Percentiles rank a stretch among this genome's conserved stretches.
Conservation (phyloP, 1,284 basidiomycete species). For the Vanrija humicola region DNA sequence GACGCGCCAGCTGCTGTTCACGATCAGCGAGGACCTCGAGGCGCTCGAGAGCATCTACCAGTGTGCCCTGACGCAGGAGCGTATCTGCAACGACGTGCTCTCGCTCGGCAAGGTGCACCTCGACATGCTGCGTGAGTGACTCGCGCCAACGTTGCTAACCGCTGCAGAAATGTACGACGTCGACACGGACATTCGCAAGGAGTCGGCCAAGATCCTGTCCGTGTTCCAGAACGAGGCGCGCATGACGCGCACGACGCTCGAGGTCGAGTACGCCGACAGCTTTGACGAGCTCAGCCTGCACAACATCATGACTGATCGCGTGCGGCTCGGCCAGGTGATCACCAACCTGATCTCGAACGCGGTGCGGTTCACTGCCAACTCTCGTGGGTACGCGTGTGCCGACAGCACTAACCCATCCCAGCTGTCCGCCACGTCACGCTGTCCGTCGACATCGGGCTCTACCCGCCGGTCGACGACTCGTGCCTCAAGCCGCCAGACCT, state of each 20-base stretch:
- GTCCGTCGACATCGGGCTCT: constrained; percentile 18
- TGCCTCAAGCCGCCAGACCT: constrained; percentile 5
- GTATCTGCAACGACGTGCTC: constrained; percentile 51
- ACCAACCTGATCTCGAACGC: constrained; percentile 45
- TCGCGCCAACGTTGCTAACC: too few relatives aligned
- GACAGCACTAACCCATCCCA: background rate
- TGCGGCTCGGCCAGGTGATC: constrained; percentile 40
- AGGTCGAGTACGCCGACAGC: constrained; percentile 24
- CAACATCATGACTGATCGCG: constrained; percentile 38
- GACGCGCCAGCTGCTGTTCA: constrained; percentile 36
- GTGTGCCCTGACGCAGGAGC: constrained; percentile 48
- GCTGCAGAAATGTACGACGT: constrained; percentile 42
- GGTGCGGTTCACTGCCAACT: constrained; percentile 38
- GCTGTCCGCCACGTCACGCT: constrained; percentile 26
- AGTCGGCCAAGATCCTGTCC: constrained; percentile 42
- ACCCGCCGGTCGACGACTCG: constrained; percentile 8
- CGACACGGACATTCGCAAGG: constrained; percentile 41
- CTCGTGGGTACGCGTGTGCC: constrained; percentile 10
- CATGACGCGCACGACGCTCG: constrained; percentile 43
- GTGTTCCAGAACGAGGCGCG: constrained; percentile 49
- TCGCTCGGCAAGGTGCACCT: constrained; percentile 50
- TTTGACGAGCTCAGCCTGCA: constrained; percentile 21
- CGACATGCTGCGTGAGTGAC: constrained; percentile 38
- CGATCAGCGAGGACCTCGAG: constrained; percentile 48
- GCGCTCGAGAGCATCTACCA: constrained; percentile 44